phyloP scores from a whole-genome alignment of 1,139 yeast species.

The Yamadazyma triangularis region DNA sequence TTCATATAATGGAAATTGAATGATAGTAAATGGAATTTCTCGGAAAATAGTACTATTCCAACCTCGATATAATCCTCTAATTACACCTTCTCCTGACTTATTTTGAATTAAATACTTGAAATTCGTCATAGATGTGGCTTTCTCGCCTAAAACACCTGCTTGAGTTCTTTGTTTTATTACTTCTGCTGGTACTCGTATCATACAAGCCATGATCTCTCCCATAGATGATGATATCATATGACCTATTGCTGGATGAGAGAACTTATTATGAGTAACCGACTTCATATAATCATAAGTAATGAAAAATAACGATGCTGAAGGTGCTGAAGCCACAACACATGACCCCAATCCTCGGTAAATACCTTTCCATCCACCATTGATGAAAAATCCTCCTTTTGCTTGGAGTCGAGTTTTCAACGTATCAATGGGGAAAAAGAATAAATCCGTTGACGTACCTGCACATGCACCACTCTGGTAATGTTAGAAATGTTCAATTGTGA shows the following conservation, averaged over 20 bases:
- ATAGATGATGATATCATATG: constrained; percentile 87
- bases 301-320: constrained; percentile 86
- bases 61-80: constrained; percentile 83
- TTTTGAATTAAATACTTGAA: constrained; percentile 53
- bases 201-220: constrained; percentile 92
- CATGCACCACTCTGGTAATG: constrained; percentile 74
- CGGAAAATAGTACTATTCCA: constrained; percentile 90
- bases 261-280: constrained; percentile 33
- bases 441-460: constrained; percentile 94
- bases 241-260: constrained; percentile 30
- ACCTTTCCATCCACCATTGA: constrained; percentile 90
- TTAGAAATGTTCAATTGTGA: constrained; percentile 13
- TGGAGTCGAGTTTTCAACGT: constrained; percentile 91
- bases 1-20: constrained; percentile 93
- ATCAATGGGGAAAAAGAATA: constrained; percentile 93
- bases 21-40: constrained; percentile 92
- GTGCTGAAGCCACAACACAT: constrained; percentile 93
- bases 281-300: constrained; percentile 83
- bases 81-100: constrained; percentile 69
- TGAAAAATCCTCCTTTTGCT: constrained; percentile 91
- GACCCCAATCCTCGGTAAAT: constrained; percentile 91
- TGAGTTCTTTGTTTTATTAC: constrained; percentile 95
- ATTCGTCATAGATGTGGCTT: constrained; percentile 63
- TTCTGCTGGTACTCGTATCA: constrained; percentile 94
- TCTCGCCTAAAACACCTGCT: constrained; percentile 46